These are phyloP conservation scores for Colletotrichum sp. DNA, from an alignment of 2,329 filamentous ascomycete genomes.

Conservation along the genomic window DNA sequence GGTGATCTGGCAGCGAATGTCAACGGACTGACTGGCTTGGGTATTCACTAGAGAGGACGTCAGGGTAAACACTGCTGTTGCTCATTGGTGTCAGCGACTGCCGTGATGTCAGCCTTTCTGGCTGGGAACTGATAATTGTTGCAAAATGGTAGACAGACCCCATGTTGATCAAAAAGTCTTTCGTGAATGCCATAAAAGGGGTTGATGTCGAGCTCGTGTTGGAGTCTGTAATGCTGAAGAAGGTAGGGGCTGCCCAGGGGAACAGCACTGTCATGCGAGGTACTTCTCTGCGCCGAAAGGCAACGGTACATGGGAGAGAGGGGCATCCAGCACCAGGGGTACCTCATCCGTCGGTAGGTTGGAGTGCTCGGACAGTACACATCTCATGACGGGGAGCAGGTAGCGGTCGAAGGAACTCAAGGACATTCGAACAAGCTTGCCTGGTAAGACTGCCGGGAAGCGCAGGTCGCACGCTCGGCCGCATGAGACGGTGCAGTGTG, in stretches of 20 bases:
- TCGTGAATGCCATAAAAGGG: neutral
- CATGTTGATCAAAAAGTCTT: neutral
- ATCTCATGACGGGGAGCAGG: neutral
- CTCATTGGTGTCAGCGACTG: neutral
- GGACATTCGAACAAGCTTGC: constrained; percentile 17
- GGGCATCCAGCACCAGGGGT: neutral
- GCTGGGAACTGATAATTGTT: neutral
- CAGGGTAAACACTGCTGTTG: neutral
- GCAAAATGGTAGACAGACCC: neutral
- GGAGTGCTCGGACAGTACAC: neutral
- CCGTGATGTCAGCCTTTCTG: neutral
- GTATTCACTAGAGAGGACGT: neutral
- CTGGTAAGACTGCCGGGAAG: constrained; percentile 10
- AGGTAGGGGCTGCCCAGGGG: neutral
- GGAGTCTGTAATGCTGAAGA: neutral
- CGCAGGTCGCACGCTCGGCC: constrained; percentile 15
- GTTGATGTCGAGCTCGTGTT: neutral
- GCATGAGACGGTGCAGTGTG: constrained; percentile 7
- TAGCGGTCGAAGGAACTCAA: neutral
- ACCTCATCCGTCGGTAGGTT: neutral
- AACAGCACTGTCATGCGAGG: neutral
- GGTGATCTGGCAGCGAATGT: neutral
- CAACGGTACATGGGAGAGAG: neutral
- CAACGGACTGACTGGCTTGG: neutral
- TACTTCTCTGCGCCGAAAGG: neutral